Evolutionary conservation across 2,329 filamentous ascomycete species (phyloP).

Genomic region (Chaetomium olivaceum): DNA sequence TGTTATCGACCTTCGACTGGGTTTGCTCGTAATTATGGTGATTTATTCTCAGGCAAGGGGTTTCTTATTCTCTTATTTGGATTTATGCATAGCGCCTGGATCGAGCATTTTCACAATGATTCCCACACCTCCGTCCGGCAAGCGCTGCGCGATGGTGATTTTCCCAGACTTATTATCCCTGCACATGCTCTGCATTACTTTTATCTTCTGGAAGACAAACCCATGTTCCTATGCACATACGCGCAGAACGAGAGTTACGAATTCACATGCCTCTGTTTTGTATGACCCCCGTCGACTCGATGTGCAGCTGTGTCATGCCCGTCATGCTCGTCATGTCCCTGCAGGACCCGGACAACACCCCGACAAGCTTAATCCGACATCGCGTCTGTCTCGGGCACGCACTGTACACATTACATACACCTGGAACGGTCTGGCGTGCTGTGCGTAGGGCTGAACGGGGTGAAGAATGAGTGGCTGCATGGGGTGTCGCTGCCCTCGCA

Average conservation of each 20-base stretch:
- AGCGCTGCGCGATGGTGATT: background rate
- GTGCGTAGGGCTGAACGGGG: conserved; percentile 23
- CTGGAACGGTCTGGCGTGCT: background rate
- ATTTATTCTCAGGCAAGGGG: no score
- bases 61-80: background rate
- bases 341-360: background rate
- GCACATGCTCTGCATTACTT: background rate
- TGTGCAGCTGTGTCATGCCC: background rate
- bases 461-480: conserved; percentile 12
- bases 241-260: background rate
- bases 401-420: background rate
- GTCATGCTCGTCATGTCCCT: background rate
- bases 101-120: background rate
- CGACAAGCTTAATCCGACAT: background rate
- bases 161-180: background rate
- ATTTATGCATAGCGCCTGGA: background rate
- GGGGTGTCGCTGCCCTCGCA: conserved; percentile 10
- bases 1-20: background rate
- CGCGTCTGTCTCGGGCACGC: conserved; percentile 6
- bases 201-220: background rate
- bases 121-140: no score
- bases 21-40: background rate
- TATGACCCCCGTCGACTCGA: background rate
- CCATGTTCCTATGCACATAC: background rate
- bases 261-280: background rate